Base-by-base conservation (phyloP, 805 yeast genomes). In the Kodamaea nitidulidarum region DNA sequence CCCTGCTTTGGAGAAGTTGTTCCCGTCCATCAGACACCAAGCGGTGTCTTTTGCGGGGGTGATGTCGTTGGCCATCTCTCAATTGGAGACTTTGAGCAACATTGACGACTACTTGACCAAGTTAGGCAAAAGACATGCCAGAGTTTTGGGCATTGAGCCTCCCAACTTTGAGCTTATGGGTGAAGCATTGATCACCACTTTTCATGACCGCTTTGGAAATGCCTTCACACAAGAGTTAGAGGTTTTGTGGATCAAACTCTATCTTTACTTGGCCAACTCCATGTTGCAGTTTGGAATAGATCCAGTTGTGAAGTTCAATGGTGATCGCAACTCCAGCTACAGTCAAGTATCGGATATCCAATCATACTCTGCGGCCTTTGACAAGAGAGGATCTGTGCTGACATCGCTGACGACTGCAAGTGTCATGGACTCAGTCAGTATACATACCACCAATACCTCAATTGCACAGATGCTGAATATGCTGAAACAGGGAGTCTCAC, bases 21-120 rank as follows among this genome's bases (percentile, higher is more conserved):
- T 83, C 56, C 95, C 95, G 0, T 77, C 85, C 4, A 77, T 85
- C 46, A 74, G 75, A 45, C 88, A 84, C 54, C 95, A 87, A 61
- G 88, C 93, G 1, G 75, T 78, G 11, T 75, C 90, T 6, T 81
- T 86, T 65, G 88, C 91, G 0, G 88, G 90, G 4, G 86, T 86
- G 14, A 58, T 87, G 49, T 75, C 84, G 20, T 70, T 78, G 31
- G 84, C 90, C 2, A 76, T 86, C 43, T 60, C 73, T 20, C 78
- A 78, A 47, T 63, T 86, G 38, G 88, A 83, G 39, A 71, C 80
- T 46, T 64, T 85, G 38, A 53, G 70, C 2, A 58, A 61, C 5
- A 61, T 85, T 48, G 81, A 82, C 50, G 81, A 72, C 17, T 80
- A 80, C 40, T 61, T 87, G 36, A 65, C 64, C 32, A 73, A 75